phyloP scores from a whole-genome alignment of 2,329 filamentous ascomycete genomes.

The Pseudogymnoascus sp. region DNA sequence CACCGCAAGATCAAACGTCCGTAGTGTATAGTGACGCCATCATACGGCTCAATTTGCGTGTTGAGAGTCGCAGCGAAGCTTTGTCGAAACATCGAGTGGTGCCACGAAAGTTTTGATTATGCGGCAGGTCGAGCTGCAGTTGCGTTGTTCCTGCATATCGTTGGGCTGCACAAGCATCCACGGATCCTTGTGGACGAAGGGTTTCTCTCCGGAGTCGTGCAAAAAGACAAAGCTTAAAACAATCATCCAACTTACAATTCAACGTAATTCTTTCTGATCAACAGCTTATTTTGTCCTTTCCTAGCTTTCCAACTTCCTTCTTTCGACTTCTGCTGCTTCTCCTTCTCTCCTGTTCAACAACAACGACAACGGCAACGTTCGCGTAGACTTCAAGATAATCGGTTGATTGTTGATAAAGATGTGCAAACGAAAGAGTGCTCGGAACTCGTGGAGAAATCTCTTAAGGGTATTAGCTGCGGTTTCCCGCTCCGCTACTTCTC shows the following conservation, averaged over 20 bases:
- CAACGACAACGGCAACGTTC: conserved; percentile 5
- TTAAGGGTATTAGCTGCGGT: conserved; percentile 9
- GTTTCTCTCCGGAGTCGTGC: neutral
- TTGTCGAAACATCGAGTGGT: neutral
- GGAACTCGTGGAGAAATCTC: conserved; percentile 9
- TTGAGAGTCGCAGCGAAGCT: neutral
- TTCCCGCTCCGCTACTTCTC: conserved; percentile 9
- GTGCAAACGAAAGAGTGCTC: conserved; percentile 6
- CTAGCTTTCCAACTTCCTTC: neutral
- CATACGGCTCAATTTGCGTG: neutral
- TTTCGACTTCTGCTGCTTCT: conserved; percentile 4
- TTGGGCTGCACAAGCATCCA: neutral
- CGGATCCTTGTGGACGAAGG: neutral
- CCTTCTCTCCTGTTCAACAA: conserved; percentile 9
- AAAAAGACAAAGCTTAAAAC: conserved; percentile 5
- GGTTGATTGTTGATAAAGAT: conserved; percentile 8
- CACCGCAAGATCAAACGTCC: neutral
- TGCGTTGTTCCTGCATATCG: conserved; percentile 5
- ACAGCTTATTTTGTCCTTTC: conserved; percentile 4
- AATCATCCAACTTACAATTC: conserved; percentile 4
- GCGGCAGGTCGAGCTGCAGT: conserved; percentile 2
- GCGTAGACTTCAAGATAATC: neutral
- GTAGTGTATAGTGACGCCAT: neutral
- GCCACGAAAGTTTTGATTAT: conserved; percentile 1
- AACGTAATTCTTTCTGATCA: conserved; percentile 3